phyloP scores from a whole-genome alignment of 2,329 filamentous ascomycete species.

The Pseudocercospora fijiensis region DNA sequence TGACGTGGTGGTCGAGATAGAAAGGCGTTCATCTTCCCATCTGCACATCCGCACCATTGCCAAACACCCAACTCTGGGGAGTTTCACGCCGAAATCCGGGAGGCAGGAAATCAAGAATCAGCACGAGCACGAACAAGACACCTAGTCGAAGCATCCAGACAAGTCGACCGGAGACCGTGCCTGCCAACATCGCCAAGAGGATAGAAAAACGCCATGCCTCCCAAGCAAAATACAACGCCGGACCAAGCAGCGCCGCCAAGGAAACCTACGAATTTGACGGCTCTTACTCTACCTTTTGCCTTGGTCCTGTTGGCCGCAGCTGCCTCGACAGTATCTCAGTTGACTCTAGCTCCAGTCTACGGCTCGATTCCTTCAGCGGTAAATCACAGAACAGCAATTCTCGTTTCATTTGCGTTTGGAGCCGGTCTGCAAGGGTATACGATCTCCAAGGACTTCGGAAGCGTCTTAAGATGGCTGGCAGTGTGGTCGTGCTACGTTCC shows the following conservation, averaged over 20 bases:
- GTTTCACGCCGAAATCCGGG: neutral
- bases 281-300: neutral
- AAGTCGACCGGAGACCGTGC: neutral
- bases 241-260: slow-evolving; percentile 2
- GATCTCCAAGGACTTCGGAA: neutral
- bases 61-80: neutral
- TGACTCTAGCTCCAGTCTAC: slow-evolving; percentile 82
- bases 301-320: slow-evolving; percentile 54
- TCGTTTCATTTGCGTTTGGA: slow-evolving; percentile 51
- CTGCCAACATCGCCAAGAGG: neutral
- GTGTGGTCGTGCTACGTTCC: slow-evolving; percentile 75
- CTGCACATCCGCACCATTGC: neutral
- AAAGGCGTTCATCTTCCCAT: neutral
- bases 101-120: neutral
- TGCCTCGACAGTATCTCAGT: slow-evolving; percentile 68
- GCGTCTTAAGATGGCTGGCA: slow-evolving; percentile 37
- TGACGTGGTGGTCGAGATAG: neutral
- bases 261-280: neutral
- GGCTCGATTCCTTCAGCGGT: slow-evolving; percentile 75
- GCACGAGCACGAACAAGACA: neutral
- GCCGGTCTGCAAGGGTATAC: neutral
- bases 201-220: neutral
- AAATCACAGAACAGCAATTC: slow-evolving; percentile 67
- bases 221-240: neutral
- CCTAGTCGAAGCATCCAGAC: neutral